These are phyloP conservation scores for Apium graveolens DNA, from an alignment of 129 eudicot species.

Conservation along the genomic window DNA sequence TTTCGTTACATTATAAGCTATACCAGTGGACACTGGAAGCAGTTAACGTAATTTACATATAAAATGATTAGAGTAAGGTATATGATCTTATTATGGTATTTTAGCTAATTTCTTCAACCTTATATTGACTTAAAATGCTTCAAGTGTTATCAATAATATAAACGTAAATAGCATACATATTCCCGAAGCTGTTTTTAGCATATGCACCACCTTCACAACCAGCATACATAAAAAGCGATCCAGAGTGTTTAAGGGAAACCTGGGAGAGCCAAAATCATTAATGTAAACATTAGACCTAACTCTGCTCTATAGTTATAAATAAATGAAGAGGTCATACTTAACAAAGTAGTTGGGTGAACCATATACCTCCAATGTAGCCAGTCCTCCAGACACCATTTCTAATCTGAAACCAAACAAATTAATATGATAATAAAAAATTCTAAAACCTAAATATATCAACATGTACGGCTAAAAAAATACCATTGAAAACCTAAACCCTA, in stretches of 20 bases:
- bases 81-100: neutral
- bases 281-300: neutral
- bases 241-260: conserved; percentile 98
- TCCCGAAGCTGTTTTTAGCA: conserved; percentile 95
- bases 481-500: too few species aligned
- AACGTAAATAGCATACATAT: conserved; percentile 52
- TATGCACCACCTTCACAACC: conserved; percentile 98
- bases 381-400: conserved; percentile 47
- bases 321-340: neutral
- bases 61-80: neutral
- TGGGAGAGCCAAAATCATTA: conserved; percentile 18
- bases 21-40: neutral
- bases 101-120: neutral
- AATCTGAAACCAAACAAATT: conserved; percentile 19
- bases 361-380: conserved; percentile 47
- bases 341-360: neutral
- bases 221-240: conserved; percentile 99
- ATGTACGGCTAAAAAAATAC: too few species aligned
- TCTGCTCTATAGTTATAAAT: neutral
- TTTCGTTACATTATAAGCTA: neutral
- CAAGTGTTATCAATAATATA: neutral
- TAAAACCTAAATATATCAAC: neutral
- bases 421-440: neutral
- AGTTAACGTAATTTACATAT: neutral
- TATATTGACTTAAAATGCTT: neutral